Conservation (phyloP, 2,329 filamentous ascomycete genomes). For the Trichophyton schoenleinii region DNA sequence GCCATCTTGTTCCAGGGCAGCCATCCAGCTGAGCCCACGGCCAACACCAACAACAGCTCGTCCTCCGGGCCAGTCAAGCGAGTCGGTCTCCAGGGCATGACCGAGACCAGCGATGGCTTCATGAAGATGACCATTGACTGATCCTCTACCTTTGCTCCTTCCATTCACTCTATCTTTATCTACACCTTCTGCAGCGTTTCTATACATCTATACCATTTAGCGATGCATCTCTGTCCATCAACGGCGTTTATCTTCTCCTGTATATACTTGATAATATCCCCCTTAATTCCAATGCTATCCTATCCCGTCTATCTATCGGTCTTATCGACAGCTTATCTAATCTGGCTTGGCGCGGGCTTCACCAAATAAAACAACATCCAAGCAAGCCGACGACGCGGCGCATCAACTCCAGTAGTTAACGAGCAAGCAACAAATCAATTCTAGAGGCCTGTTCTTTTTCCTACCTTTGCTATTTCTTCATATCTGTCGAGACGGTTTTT, state of each 20-base stretch:
- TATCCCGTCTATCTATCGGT: background rate
- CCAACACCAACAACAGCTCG: conserved; percentile 24
- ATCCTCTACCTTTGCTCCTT: conserved; percentile 10
- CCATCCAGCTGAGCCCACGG: conserved; percentile 19
- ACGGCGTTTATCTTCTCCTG: background rate
- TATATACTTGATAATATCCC: background rate
- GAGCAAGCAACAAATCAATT: background rate
- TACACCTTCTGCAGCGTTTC: background rate
- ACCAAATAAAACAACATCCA: background rate
- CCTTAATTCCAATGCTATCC: background rate
- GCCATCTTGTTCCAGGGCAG: conserved; percentile 1
- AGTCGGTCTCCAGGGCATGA: conserved; percentile 83
- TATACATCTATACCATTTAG: background rate
- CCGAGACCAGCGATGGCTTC: conserved; percentile 83
- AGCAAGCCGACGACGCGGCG: background rate
- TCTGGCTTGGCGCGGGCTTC: background rate
- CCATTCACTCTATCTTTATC: background rate
- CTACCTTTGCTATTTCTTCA: too few relatives aligned
- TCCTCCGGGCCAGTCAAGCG: conserved; percentile 44
- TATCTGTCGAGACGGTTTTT: background rate
- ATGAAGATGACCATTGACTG: conserved; percentile 97
- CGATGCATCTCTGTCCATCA: background rate
- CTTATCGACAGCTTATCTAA: background rate
- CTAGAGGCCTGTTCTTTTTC: background rate
- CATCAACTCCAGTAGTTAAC: background rate